These are phyloP conservation scores for Alternaria sp. DNA, from an alignment of 2,329 filamentous ascomycete species.

Conservation along the genomic window DNA sequence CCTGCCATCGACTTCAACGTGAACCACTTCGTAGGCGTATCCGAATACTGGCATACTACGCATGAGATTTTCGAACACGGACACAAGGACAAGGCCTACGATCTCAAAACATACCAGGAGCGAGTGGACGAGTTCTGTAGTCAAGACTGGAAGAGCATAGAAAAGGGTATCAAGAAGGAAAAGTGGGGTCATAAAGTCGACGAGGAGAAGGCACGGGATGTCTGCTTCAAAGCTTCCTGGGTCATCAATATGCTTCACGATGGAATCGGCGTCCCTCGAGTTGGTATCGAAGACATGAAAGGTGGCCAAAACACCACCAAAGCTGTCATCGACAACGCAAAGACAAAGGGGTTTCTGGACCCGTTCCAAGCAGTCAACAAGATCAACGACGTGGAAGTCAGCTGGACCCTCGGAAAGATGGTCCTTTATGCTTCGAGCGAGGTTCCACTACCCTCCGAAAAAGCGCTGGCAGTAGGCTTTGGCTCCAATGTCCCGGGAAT, in stretches of 20 bases:
- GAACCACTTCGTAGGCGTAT: slow-evolving; percentile 97
- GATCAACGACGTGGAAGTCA: slow-evolving; percentile 89
- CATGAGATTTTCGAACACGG: slow-evolving; percentile 88
- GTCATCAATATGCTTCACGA: slow-evolving; percentile 96
- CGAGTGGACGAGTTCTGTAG: slow-evolving; percentile 86
- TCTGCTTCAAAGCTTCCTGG: slow-evolving; percentile 99
- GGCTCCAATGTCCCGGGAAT: slow-evolving; percentile 79
- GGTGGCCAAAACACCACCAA: slow-evolving; percentile 75
- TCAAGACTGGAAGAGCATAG: slow-evolving; percentile 81
- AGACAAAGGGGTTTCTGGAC: slow-evolving; percentile 79
- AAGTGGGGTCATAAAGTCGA: slow-evolving; percentile 81
- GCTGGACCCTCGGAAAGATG: slow-evolving; percentile 97
- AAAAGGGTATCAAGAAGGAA: slow-evolving; percentile 68
- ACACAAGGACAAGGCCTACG: slow-evolving; percentile 81
- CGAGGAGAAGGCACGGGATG: slow-evolving; percentile 77
- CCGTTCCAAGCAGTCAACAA: slow-evolving; percentile 94
- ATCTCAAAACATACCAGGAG: slow-evolving; percentile 87
- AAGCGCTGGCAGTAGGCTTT: slow-evolving; percentile 84
- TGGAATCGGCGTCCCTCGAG: slow-evolving; percentile 89
- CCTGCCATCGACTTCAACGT: slow-evolving; percentile 96
- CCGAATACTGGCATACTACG: slow-evolving; percentile 98
- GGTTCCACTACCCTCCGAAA: slow-evolving; percentile 70
- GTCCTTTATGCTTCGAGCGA: slow-evolving; percentile 93
- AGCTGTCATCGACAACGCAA: slow-evolving; percentile 71
- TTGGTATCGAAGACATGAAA: slow-evolving; percentile 75